phyloP scores from a whole-genome alignment of 2,329 filamentous ascomycete genomes.

The Epichloe hybrida region DNA sequence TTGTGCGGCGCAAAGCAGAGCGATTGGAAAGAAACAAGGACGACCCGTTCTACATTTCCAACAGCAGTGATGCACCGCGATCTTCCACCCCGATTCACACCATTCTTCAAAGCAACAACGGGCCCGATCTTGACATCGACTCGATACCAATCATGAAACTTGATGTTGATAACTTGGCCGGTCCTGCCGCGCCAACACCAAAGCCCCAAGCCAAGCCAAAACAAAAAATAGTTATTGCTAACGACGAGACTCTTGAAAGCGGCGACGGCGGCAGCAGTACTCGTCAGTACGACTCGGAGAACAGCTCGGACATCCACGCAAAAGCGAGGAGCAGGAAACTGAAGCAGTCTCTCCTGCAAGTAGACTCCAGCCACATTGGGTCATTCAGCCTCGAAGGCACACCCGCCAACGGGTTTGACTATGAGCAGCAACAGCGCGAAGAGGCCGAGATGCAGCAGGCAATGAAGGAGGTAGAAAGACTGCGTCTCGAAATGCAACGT shows the following conservation, averaged over 20 bases:
- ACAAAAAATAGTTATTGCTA: slow-evolving; percentile 51
- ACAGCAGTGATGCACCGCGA: slow-evolving; percentile 36
- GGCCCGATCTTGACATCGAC: slow-evolving; percentile 76
- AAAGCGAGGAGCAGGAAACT: slow-evolving; percentile 37
- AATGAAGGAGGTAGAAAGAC: slow-evolving; percentile 74
- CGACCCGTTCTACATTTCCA: slow-evolving; percentile 85
- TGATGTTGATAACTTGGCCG: slow-evolving; percentile 48
- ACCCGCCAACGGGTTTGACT: slow-evolving; percentile 32
- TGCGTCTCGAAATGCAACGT: slow-evolving; percentile 80
- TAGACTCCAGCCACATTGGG: slow-evolving; percentile 75
- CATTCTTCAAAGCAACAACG: slow-evolving; percentile 59
- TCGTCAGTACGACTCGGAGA: slow-evolving; percentile 40
- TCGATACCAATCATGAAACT: slow-evolving; percentile 93
- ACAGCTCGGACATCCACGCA: slow-evolving; percentile 28
- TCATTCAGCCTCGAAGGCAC: slow-evolving; percentile 50
- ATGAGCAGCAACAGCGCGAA: slow-evolving; percentile 57
- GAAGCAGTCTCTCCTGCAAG: slow-evolving; percentile 58
- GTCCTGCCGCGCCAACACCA: slow-evolving; percentile 18
- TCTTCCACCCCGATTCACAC: slow-evolving; percentile 67
- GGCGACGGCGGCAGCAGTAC: slow-evolving; percentile 31
- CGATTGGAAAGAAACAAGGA: slow-evolving; percentile 73
- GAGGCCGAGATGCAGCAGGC: slow-evolving; percentile 83
- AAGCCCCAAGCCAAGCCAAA: slow-evolving; percentile 28
- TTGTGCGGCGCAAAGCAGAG: slow-evolving; percentile 62
- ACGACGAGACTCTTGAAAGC: slow-evolving; percentile 57